Base-by-base conservation (phyloP, 371 early-diverging fungal species). In the Conidiobolus coronatus region DNA sequence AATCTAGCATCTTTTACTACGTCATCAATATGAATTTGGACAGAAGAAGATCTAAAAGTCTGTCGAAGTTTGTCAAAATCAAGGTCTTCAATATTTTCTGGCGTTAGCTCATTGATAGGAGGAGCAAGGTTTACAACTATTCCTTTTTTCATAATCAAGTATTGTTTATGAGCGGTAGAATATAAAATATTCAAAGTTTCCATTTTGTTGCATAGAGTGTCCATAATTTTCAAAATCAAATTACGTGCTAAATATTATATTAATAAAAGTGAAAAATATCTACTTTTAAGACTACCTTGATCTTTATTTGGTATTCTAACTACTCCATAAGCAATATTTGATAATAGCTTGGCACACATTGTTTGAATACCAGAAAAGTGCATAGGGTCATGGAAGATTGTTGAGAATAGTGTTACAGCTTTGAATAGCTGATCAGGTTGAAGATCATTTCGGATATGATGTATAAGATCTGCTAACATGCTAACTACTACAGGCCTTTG, bases 391-490 rank as follows among this genome's bases (percentile, higher is more conserved):
- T 92, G 91, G 38, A 95, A 61, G 54, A 86, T 85, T 18, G 76
- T 68, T 1, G 88, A 77, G 60, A 93, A 95, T 19, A 90, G 80
- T 48, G 80, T 74, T 12, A 95, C 79, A 12, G 84, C 85, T 40
- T 68, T 62, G 1, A 79, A 64, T 7, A 96, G 63, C 55, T 91
- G 90, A 5, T 57, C 51, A 5, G 76, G 70, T 1, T 78, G 71
- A 5, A 96, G 67, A 38, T 89, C 86, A 1, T 67, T 65, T 17
- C 95, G 80, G 43, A 94, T 83, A 59, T 89, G 86, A 51, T 93
- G 93, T 44, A 95, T 77, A 39, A 94, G 62, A 59, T 98, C 98
- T 0, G 93, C 91, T 14, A 96, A 70, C 68, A 92, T 84, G 52
- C 84, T 86, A 55, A 88, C 86, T 0, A 88, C 94, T 35, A 89